A percentile compares a stretch with the other conserved stretches of the same genome.
These are phyloP conservation scores for Pilatotrama ljubarskyi DNA, from an alignment of 768 basidiomycete species.

Conservation along the genomic window DNA sequence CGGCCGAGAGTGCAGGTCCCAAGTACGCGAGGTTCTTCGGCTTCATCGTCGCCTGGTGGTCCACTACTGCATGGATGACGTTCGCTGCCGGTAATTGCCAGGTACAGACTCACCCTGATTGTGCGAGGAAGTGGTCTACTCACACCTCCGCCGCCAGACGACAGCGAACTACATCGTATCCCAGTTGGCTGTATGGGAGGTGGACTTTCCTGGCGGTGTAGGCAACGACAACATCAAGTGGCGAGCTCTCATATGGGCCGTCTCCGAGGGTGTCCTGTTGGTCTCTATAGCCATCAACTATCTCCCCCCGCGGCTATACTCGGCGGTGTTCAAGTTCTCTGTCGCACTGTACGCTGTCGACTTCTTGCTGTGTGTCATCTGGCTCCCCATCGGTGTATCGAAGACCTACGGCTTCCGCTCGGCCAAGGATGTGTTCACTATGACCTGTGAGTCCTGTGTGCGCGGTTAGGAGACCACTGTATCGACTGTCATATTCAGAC, in stretches of 20 bases:
- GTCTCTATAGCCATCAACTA: conserved; percentile 82
- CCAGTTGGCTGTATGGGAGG: conserved; percentile 74
- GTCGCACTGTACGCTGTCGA: conserved; percentile 78
- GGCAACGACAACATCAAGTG: conserved; percentile 74
- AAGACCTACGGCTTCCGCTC: conserved; percentile 88
- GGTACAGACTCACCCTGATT: conserved; percentile 39
- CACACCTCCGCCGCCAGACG: conserved; percentile 45
- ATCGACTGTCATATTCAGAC: conserved; percentile 45
- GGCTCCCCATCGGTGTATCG: conserved; percentile 90
- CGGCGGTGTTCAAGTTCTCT: conserved; percentile 74
- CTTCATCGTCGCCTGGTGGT: conserved; percentile 92
- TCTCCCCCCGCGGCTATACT: conserved; percentile 75
- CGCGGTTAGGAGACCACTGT: not conserved
- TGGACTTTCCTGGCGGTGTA: conserved; percentile 82
- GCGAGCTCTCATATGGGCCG: conserved; percentile 81
- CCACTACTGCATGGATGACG: conserved; percentile 95
- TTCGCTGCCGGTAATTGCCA: conserved; percentile 88
- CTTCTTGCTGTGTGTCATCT: conserved; percentile 85
- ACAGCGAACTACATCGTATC: conserved; percentile 91
- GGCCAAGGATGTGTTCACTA: conserved; percentile 80
- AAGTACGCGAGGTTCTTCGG: conserved; percentile 86
- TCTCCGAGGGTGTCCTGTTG: conserved; percentile 73
- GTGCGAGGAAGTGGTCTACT: not conserved
- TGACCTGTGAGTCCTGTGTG: conserved; percentile 55
- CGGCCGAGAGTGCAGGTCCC: conserved; percentile 87